phyloP scores from a whole-genome alignment of 768 basidiomycete species.

The Boletus sensibilis region DNA sequence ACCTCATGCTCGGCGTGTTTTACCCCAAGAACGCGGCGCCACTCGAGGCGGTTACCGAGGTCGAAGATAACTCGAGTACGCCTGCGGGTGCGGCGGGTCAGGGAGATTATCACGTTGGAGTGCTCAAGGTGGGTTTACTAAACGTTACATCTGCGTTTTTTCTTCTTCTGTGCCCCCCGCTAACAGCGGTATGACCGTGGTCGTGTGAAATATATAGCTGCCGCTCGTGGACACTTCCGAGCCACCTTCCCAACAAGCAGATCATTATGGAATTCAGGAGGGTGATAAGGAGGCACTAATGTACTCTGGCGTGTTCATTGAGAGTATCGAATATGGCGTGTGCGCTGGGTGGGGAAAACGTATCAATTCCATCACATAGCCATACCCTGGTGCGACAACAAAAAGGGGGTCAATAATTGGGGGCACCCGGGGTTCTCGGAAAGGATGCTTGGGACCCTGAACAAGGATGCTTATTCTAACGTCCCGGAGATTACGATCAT shows the following conservation, averaged over 20 bases:
- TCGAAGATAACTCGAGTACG: constrained; percentile 42
- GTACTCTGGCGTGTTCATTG: constrained; percentile 61
- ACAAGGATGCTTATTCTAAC: background rate
- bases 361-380: constrained; percentile 7
- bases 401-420: background rate
- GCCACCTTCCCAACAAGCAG: constrained; percentile 44
- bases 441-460: background rate
- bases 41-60: constrained; percentile 43
- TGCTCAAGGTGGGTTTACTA: constrained; percentile 52
- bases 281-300: constrained; percentile 52
- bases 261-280: constrained; percentile 62
- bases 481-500: background rate
- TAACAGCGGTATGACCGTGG: background rate
- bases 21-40: constrained; percentile 45
- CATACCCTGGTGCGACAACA: no score
- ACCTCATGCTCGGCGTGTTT: constrained; percentile 47
- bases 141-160: background rate
- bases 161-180: background rate
- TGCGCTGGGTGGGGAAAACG: constrained; percentile 35
- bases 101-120: constrained; percentile 62
- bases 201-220: constrained; percentile 37
- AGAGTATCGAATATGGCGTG: constrained; percentile 38
- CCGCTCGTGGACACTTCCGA: constrained; percentile 51
- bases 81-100: constrained; percentile 43
- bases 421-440: no score